Percentiles rank a stretch among this genome's conserved stretches.
These are phyloP conservation scores for Rhodomyrtus tomentosa DNA, from an alignment of 345 rosid species.

Conservation along the genomic window DNA sequence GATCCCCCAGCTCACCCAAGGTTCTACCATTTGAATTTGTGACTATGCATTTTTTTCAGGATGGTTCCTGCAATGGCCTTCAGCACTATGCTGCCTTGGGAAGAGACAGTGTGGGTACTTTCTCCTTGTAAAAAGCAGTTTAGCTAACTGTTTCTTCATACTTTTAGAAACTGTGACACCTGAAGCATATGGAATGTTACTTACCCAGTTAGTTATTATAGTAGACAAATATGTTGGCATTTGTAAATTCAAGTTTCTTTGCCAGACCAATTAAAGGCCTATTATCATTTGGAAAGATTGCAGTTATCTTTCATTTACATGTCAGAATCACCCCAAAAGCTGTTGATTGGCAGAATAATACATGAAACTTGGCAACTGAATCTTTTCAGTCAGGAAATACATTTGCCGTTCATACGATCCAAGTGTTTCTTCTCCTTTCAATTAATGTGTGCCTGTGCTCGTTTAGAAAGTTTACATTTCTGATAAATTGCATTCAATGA, in stretches of 20 bases:
- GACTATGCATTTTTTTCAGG: constrained; percentile 25
- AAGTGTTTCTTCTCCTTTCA: not conserved
- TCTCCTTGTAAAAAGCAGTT: not conserved
- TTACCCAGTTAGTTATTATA: not conserved
- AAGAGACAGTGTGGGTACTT: constrained; percentile 68
- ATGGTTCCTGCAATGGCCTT: constrained; percentile 98
- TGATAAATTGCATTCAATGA: not conserved
- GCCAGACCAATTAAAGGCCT: not conserved
- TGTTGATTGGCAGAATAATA: not conserved
- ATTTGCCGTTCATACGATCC: not conserved
- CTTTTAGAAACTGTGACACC: not conserved
- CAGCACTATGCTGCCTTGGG: constrained; percentile 99
- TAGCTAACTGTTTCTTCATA: not conserved
- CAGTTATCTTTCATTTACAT: not conserved
- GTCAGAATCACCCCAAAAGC: not conserved
- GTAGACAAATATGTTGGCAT: not conserved
- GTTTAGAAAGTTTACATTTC: not conserved
- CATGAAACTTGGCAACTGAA: not conserved
- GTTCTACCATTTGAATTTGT: not conserved
- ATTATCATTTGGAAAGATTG: not conserved
- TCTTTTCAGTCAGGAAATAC: not conserved
- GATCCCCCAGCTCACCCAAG: not conserved
- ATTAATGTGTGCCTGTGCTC: not conserved
- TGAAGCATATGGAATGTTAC: not conserved
- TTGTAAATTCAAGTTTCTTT: not conserved